Base-by-base conservation (phyloP, 2,329 filamentous ascomycete species). In the Cladophialophora psammophila region DNA sequence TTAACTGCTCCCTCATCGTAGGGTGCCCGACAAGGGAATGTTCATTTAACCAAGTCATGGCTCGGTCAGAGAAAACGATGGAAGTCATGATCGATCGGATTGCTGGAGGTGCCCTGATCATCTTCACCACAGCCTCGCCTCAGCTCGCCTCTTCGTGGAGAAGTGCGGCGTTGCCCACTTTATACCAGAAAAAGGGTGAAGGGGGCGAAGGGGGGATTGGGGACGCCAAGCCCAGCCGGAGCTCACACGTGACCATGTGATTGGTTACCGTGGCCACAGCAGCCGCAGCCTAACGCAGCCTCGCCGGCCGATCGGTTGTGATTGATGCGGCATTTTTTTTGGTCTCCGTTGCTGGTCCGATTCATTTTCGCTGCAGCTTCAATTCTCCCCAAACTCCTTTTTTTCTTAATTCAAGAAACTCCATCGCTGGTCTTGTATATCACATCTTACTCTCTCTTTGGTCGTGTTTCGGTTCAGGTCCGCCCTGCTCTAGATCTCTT, bases 311-410 rank as follows among this genome's bases (percentile, higher is more conserved):
- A 60, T 60, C 57, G 59, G 50, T 36, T 61, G 31, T 26, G 12
- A 15, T 53, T 15, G 20, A 32, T 61, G 59, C 59, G 59, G 59
- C 48, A 61, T 61, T 61, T 61, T 61, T 54, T 54, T 13, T 54
- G 35, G 59, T 26, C 32, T n/a, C 59, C 59, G 59, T n/a, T 15
- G n/a, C 32, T 18, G 32, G 31, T 60, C 53, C 62, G 53, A 36
- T 64, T 64, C 53, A 58, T 64, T 64, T 64, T 58, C 53, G 53
- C 36, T n/a, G 62, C 57, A 45, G 31, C 38, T 38, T 48, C 59
- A 32, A 62, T 36, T 57, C 54, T n/a, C 8, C n/a, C 15, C 40
- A 45, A 13, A 20, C 12, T n/a, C 18, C 45, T 26, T 50, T 50
- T 42, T 50, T 26, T n/a, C n/a, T n/a, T n/a, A n/a, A 26, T 26